Conservation (phyloP, 805 yeast genomes). For the Isabelozyma pseudorhagii region DNA sequence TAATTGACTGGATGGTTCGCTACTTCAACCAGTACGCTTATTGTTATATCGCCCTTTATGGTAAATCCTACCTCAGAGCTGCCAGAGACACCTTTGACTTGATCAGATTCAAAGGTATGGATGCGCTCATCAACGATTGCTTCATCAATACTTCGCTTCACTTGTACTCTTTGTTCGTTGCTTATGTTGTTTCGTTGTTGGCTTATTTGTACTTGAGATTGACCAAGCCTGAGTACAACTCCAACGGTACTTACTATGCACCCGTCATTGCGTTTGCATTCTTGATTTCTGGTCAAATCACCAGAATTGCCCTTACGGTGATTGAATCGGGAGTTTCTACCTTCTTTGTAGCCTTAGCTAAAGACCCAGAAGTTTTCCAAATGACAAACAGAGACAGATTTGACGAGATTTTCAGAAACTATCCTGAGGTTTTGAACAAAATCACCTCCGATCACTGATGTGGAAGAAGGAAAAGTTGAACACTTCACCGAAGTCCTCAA, state of each 20-base stretch:
- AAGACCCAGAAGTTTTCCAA: constrained; percentile 80
- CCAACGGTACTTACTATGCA: constrained; percentile 59
- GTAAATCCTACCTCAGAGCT: constrained; percentile 68
- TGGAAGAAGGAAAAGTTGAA: too few relatives aligned
- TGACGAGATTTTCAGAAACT: constrained; percentile 59
- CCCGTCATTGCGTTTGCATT: constrained; percentile 74
- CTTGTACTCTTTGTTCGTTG: constrained; percentile 71
- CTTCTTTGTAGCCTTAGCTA: constrained; percentile 77
- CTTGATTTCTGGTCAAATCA: constrained; percentile 71
- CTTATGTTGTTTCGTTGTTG: constrained; percentile 56
- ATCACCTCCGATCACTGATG: constrained; percentile 31
- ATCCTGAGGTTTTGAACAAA: constrained; percentile 67
- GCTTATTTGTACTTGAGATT: constrained; percentile 64
- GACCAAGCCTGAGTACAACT: constrained; percentile 66
- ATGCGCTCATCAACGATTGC: constrained; percentile 81
- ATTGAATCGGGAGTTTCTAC: constrained; percentile 81
- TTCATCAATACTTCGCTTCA: constrained; percentile 74
- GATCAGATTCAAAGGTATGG: constrained; percentile 75
- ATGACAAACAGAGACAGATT: constrained; percentile 66
- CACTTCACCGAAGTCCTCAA: too few relatives aligned
- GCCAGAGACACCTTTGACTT: constrained; percentile 83
- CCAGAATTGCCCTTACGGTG: constrained; percentile 68
- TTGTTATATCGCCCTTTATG: constrained; percentile 83
- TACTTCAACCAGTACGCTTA: constrained; percentile 92
- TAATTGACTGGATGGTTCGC: constrained; percentile 74